Evolutionary conservation across 257 asterid genomes (phyloP), one percentile per base, ranked within the genome.

Genomic region (Solanum chiquidenum): DNA sequence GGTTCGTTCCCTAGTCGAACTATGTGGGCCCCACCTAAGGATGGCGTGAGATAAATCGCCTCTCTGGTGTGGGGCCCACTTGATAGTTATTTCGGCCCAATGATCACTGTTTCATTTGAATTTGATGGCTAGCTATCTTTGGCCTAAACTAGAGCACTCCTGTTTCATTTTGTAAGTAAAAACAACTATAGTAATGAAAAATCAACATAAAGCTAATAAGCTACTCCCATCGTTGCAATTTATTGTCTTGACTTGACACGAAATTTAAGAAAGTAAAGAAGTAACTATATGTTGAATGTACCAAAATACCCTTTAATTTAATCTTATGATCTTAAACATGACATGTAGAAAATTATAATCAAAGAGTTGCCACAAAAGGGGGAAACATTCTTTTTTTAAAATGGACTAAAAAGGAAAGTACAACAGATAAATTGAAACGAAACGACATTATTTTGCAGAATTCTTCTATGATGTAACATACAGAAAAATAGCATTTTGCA

Each of bases 161-260:
- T 94, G 92, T 94, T 91, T 21, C 95, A 98, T 83, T 94, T 94
- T 34, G 88, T 89, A 1, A 93, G 88, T 46, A 93, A 88, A 73
- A 93, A 95, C 91, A 77, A 33, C 69, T 60, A 37, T 10, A 20
- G 44, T 29, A 52, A 82, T 18, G 71, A 31, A 37, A 52, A 9
- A 33, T 55, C 64, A 55, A 20, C 6, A 83, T 0, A 34, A 52
- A 29, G 31, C 34, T 1, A 64, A 9, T 23, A 62, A 62, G 71
- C 6, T 23, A 62, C 31, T 62, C 68, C 0, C n/a, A 0, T 2
- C 0, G 1, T 2, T 62, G 0, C 14, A n/a, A 62, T 9, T 23
- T 62, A 62, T 23, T 62, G 1, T 23, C 6, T 62, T 62, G 3
- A 62, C 0, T 62, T 62, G 6, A 62, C 6, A 62, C 3, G 0